phyloP scores from a whole-genome alignment of 2,329 filamentous ascomycete species.

The Hypoxylon sp. region DNA sequence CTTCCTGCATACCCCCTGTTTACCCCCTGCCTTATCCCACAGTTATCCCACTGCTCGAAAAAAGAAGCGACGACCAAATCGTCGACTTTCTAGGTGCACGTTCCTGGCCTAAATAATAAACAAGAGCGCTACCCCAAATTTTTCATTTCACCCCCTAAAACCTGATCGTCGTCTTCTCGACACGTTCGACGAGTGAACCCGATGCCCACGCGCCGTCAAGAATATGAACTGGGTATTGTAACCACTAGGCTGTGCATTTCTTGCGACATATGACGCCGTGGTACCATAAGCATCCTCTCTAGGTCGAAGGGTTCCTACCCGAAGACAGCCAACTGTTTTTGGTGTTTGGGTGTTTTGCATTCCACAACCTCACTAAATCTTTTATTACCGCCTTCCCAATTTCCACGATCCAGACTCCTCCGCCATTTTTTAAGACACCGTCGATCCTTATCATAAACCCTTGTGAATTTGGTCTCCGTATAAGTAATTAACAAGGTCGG shows the following conservation, averaged over 20 bases:
- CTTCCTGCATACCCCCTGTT: constrained; percentile 16
- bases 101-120: constrained; percentile 47
- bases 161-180: constrained; percentile 37
- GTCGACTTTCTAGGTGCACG: constrained; percentile 36
- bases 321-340: constrained; percentile 21
- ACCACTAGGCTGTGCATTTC: constrained; percentile 19
- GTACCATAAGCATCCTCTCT: constrained; percentile 33
- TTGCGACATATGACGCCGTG: constrained; percentile 50
- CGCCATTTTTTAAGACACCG: constrained; percentile 17
- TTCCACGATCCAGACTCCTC: background rate
- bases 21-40: constrained; percentile 37
- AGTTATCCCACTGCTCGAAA: constrained; percentile 33
- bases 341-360: constrained; percentile 44
- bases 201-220: constrained; percentile 34
- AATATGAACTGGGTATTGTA: constrained; percentile 32
- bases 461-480: constrained; percentile 8
- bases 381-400: constrained; percentile 14
- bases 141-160: constrained; percentile 44
- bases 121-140: constrained; percentile 45
- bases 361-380: constrained; percentile 11
- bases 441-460: constrained; percentile 9
- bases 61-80: constrained; percentile 36
- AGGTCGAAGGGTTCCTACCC: constrained; percentile 43
- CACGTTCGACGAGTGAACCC: constrained; percentile 33
- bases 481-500: constrained; percentile 38